Evolutionary conservation across 2,329 filamentous ascomycete genomes (phyloP).

Genomic region (Exserohilum rostratum): DNA sequence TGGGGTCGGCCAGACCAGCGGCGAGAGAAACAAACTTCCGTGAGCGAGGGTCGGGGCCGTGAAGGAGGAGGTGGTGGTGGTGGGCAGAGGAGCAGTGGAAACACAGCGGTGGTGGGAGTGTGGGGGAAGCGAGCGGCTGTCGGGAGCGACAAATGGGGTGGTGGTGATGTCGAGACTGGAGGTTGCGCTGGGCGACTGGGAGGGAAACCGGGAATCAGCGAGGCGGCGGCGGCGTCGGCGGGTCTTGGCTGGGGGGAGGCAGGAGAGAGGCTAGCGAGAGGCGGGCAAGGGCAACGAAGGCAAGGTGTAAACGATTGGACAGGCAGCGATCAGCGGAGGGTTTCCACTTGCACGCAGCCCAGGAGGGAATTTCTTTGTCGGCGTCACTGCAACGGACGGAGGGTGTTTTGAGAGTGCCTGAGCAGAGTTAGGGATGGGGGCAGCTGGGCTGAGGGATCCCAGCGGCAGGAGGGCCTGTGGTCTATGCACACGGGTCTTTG

Average conservation of each 20-base stretch:
- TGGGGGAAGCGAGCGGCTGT: constrained; percentile 37
- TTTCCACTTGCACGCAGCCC: constrained; percentile 26
- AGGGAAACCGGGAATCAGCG: constrained; percentile 42
- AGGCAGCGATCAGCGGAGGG: constrained; percentile 38
- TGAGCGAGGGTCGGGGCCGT: constrained; percentile 15
- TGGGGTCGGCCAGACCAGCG: constrained; percentile 45
- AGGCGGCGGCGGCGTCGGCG: constrained; percentile 30
- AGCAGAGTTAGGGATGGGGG: constrained; percentile 31
- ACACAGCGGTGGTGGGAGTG: constrained; percentile 2
- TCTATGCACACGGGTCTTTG: constrained; percentile 22
- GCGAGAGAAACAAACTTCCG: constrained; percentile 22
- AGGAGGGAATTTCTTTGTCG: constrained; percentile 17
- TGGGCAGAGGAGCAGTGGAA: too few species aligned
- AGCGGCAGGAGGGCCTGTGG: constrained; percentile 21
- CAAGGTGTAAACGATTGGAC: constrained; percentile 37
- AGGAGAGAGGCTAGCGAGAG: constrained; percentile 8
- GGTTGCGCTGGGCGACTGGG: constrained; percentile 32
- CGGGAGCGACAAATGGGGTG: constrained; percentile 23
- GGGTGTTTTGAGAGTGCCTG: constrained; percentile 31
- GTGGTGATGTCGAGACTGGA: constrained; percentile 26
- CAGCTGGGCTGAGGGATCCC: constrained; percentile 24
- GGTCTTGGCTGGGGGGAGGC: constrained; percentile 25
- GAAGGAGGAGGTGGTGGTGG: constrained; percentile 7
- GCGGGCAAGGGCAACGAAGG: neutral
- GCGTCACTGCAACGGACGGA: constrained; percentile 23